Conservation (phyloP, 2,329 filamentous ascomycete genomes). For the Drechslerella dactyloides region DNA sequence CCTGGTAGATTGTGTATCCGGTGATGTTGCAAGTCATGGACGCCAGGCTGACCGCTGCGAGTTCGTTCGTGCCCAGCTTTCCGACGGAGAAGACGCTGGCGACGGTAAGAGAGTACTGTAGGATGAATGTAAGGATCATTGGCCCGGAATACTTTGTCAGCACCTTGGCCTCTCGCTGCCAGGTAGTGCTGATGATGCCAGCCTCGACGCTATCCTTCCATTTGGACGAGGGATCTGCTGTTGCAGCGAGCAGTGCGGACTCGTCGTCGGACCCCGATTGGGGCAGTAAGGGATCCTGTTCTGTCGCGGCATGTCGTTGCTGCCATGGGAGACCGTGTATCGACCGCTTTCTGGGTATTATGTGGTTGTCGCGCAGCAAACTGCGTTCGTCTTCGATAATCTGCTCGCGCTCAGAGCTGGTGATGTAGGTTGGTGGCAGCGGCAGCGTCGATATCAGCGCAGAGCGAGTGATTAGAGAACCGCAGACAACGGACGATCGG, state of each 20-base stretch:
- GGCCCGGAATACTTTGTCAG: slow-evolving; percentile 74
- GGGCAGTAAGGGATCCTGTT: slow-evolving; percentile 57
- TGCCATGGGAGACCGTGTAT: slow-evolving; percentile 57
- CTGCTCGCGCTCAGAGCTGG: slow-evolving; percentile 65
- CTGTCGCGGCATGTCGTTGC: slow-evolving; percentile 61
- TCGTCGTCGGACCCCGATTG: slow-evolving; percentile 30
- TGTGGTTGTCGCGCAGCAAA: slow-evolving; percentile 69
- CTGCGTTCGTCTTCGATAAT: slow-evolving; percentile 67
- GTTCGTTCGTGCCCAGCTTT: slow-evolving; percentile 72
- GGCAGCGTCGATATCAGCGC: slow-evolving; percentile 50
- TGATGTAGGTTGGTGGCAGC: slow-evolving; percentile 58
- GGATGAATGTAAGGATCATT: slow-evolving; percentile 74
- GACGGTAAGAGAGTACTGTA: slow-evolving; percentile 85
- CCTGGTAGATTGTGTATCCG: slow-evolving; percentile 77
- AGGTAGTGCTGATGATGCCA: slow-evolving; percentile 84
- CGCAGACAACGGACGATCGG: slow-evolving; percentile 52
- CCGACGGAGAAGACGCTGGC: slow-evolving; percentile 80
- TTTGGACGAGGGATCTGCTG: slow-evolving; percentile 65
- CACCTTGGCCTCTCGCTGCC: slow-evolving; percentile 86
- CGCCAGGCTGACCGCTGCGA: slow-evolving; percentile 71
- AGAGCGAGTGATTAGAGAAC: slow-evolving; percentile 52
- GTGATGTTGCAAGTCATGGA: slow-evolving; percentile 83
- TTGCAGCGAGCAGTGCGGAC: slow-evolving; percentile 52
- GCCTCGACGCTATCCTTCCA: slow-evolving; percentile 85
- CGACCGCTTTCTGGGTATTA: slow-evolving; percentile 68